A percentile compares a stretch with the other conserved stretches of the same genome.
Conservation (phyloP, 2,329 filamentous ascomycete species). For the Phaeosphaeria sp. region DNA sequence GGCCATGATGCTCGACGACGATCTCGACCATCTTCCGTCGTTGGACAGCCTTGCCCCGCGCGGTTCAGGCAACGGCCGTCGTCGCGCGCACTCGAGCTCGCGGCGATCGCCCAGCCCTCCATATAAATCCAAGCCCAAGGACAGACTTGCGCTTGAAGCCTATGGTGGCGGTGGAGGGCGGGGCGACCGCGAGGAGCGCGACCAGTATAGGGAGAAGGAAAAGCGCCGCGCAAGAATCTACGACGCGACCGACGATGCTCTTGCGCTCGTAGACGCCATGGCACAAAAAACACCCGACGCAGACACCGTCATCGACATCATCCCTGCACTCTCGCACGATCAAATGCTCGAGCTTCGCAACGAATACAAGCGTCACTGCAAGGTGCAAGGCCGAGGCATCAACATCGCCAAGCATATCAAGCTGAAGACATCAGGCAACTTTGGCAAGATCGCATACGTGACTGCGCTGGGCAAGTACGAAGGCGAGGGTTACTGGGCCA, state of each 20-base stretch:
- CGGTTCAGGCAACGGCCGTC: slow-evolving; percentile 35
- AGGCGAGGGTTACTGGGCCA: slow-evolving; percentile 95
- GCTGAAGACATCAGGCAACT: slow-evolving; percentile 74
- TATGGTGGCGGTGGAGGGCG: slow-evolving; percentile 23
- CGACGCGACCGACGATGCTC: slow-evolving; percentile 80
- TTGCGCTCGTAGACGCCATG: slow-evolving; percentile 76
- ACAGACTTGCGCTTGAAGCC: slow-evolving; percentile 44
- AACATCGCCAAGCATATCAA: slow-evolving; percentile 89
- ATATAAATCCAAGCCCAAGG: slow-evolving; percentile 31
- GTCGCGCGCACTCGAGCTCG: slow-evolving; percentile 38
- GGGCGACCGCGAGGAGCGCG: slow-evolving; percentile 4
- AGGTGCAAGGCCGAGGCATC: slow-evolving; percentile 79
- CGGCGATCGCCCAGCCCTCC: slow-evolving; percentile 41
- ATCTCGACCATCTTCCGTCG: slow-evolving; percentile 55
- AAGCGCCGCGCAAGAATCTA: slow-evolving; percentile 76
- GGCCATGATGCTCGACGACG: slow-evolving; percentile 66
- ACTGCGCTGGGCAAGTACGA: slow-evolving; percentile 91
- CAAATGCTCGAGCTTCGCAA: slow-evolving; percentile 84
- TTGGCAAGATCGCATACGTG: slow-evolving; percentile 91
- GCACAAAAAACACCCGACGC: slow-evolving; percentile 66
- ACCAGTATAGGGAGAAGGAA: slow-evolving; percentile 33
- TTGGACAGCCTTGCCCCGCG: slow-evolving; percentile 43
- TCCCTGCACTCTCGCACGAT: slow-evolving; percentile 83
- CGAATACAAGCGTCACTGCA: slow-evolving; percentile 91
- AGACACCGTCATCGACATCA: slow-evolving; percentile 79